Evolutionary conservation across 495 filamentous ascomycete species (phyloP), one percentile per base, ranked within the genome.

Genomic region (Xylaria intraflava): DNA sequence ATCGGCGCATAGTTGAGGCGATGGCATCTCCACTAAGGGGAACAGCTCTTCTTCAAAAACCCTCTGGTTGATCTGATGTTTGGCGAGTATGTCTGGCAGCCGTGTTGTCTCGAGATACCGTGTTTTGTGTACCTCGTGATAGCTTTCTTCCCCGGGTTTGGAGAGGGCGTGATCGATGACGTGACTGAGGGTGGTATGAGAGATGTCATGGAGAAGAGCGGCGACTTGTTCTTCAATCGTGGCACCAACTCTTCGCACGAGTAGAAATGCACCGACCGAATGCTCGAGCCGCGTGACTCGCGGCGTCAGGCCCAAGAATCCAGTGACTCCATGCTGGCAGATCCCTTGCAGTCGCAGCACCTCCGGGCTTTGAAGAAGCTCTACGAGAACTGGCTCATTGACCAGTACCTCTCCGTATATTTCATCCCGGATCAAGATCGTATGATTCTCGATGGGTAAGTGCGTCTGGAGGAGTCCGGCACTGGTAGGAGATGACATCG

Each of bases 201-300:
- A 66, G 53, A 75, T 67, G 51, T 75, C 72, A 40, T 75, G 72
- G 2, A 75, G 66, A 30, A 75, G 64, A 30, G 66, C 72, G n/a
- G 70, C 66, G 12, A 70, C 60, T 55, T 75, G 72, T 51, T 75
- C 72, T 24, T 65, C 67, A 10, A 75, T 29, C 23, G 45, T 66
- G 38, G 59, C 70, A 12, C 70, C 70, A 3, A 71, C 67, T 52
- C 56, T 66, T 22, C 70, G 72, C 6, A 73, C 69, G 12, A 75
- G 65, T 10, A 75, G 48, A 11, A 70, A 71, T 47, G 72, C 69
- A 29, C 72, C 72, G 48, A 73, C 66, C 2, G 72, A 75, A 49
- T 75, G 72, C 45, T 75, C 72, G 53, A 71, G 65, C 29, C 72
- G 69, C 5, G 72, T 72, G 22, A 75, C 65, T 33, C 51, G 52